Conservation (phyloP, 2,329 filamentous ascomycete genomes). For the Colletotrichum cordylinicola region DNA sequence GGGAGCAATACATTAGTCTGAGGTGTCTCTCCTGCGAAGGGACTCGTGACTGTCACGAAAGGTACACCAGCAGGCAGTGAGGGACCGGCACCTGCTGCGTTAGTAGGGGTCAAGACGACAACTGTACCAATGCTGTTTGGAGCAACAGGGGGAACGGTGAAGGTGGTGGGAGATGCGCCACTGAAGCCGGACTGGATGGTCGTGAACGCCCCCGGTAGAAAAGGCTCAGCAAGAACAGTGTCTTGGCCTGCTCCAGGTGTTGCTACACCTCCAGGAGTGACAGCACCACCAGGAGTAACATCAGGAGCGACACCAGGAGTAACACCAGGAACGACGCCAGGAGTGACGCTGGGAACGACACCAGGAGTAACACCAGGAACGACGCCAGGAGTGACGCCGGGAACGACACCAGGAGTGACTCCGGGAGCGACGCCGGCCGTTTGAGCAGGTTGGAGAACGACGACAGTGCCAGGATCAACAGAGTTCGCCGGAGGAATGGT, state of each 20-base stretch:
- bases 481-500: background rate
- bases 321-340: background rate
- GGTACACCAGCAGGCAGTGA: slow-evolving; percentile 1
- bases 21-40: background rate
- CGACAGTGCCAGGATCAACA: background rate
- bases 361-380: background rate
- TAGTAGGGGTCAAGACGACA: slow-evolving; percentile 14
- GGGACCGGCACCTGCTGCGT: background rate
- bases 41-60: background rate
- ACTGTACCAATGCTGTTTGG: background rate
- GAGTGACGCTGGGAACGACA: background rate
- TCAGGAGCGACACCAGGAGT: background rate
- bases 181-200: slow-evolving; percentile 14
- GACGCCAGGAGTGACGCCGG: background rate
- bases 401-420: background rate
- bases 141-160: background rate
- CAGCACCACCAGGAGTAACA: background rate
- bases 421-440: background rate
- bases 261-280: background rate
- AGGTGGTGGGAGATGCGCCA: slow-evolving; percentile 2
- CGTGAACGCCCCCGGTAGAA: background rate
- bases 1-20: background rate
- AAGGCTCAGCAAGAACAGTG: background rate
- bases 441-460: background rate
- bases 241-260: background rate